Conservation (phyloP, 2,329 filamentous ascomycete species). For the Alternaria triticina region DNA sequence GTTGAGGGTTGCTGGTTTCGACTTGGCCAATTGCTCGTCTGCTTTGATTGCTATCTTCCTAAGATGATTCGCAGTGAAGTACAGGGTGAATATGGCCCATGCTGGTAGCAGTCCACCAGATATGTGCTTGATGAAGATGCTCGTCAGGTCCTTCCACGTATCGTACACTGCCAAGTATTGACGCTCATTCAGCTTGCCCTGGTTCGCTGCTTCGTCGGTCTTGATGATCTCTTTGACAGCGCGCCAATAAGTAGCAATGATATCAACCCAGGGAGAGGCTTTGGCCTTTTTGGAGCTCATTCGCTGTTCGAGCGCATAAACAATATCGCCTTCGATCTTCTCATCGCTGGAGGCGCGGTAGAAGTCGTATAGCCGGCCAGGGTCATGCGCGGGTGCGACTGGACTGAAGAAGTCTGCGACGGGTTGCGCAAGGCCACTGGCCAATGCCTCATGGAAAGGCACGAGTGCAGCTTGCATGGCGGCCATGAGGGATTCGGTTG, state of each 20-base stretch:
- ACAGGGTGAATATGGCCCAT: slow-evolving; percentile 93
- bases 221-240: slow-evolving; percentile 75
- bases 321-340: slow-evolving; percentile 72
- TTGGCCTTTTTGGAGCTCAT: slow-evolving; percentile 71
- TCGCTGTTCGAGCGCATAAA: slow-evolving; percentile 70
- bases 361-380: slow-evolving; percentile 72
- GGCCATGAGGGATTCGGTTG: slow-evolving; percentile 2
- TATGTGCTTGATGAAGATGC: slow-evolving; percentile 80
- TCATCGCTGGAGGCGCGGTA: slow-evolving; percentile 72
- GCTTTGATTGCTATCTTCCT: slow-evolving; percentile 89
- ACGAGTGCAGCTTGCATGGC: slow-evolving; percentile 75
- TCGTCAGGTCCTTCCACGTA: slow-evolving; percentile 84
- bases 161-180: slow-evolving; percentile 86
- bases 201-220: slow-evolving; percentile 62
- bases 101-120: slow-evolving; percentile 76
- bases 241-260: slow-evolving; percentile 85
- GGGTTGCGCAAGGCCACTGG: slow-evolving; percentile 69
- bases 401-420: slow-evolving; percentile 80
- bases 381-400: slow-evolving; percentile 66
- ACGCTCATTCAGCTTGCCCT: slow-evolving; percentile 53
- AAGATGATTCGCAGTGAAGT: slow-evolving; percentile 84
- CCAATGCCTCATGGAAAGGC: slow-evolving; percentile 74
- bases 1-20: slow-evolving; percentile 55
- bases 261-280: slow-evolving; percentile 75
- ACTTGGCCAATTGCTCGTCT: slow-evolving; percentile 70